Evolutionary conservation across 257 asterid species (phyloP), one percentile per base, ranked within the genome.

Genomic region (Fraxinus cuspidata): DNA sequence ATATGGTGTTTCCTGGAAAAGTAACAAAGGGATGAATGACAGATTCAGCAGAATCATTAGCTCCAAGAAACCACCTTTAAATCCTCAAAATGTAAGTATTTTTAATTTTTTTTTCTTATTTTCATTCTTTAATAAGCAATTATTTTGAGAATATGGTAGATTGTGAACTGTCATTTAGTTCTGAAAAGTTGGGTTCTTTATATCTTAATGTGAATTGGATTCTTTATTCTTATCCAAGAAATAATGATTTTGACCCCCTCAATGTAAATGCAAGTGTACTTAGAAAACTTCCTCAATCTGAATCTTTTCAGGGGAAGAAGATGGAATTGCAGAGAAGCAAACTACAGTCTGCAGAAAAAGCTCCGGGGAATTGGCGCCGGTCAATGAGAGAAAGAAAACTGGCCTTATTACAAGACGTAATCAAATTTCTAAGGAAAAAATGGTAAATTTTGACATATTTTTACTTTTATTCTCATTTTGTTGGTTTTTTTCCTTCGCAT

Each of bases 401-500:
- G 90, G 96, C 93, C 78, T 87, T 94, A 29, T 81, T 87, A 23
- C 88, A 89, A 92, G 97, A 94, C 83, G 98, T 94, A 87, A 8
- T 23, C 42, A 58, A 34, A 40, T 68, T 56, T 73, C 21, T 31
- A 12, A 28, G 19, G 18, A 18, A 74, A 64, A 25, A 25, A 13
- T 23, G 47, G 63, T 70, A 16, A 42, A 29, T 15, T 58, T 34
- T 47, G 19, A 15, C 29, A 56, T 7, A 6, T 44, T 29, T 72
- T 11, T 9, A 23, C 11, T 27, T 63, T 25, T 27, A 10, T 63
- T 63, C 34, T 63, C 18, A 35, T 11, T 21, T 5, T 44, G 29
- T 78, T 7, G 18, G 12, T 18, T 53, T 35, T 19, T 18, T 70
- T 25, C 21, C 27, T n/a, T 73, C 18, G 16, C 81, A 65, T 78